Evolutionary conservation across 208 protist species (phyloP).

Genomic region (Trypanosoma platydactyli): DNA sequence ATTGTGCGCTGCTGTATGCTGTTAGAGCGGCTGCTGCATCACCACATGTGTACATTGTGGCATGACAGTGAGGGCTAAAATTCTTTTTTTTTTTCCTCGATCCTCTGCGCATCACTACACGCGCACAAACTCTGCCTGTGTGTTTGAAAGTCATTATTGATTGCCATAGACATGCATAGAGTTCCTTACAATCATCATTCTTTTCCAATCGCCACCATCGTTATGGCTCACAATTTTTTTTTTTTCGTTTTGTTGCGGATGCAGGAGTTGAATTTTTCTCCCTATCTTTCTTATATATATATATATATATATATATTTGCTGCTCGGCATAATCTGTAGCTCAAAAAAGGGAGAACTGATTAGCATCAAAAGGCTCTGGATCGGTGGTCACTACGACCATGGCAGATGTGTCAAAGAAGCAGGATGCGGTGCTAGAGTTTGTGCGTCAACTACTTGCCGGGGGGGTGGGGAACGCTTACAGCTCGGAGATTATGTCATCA

Average conservation of each 20-base stretch:
- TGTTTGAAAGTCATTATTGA: too few relatives aligned
- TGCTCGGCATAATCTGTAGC: background rate
- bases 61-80: too few relatives aligned
- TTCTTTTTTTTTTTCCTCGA: too few relatives aligned
- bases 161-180: too few relatives aligned
- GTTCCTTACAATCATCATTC: background rate
- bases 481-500: background rate
- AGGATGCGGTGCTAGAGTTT: slow-evolving; percentile 2
- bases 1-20: too few relatives aligned
- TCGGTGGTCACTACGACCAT: background rate
- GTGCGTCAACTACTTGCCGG: slow-evolving; percentile 4
- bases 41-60: too few relatives aligned
- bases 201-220: too few relatives aligned
- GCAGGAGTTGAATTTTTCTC: slow-evolving; percentile 4
- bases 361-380: slow-evolving; percentile 8
- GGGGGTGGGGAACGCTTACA: too few relatives aligned
- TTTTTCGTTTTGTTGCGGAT: slow-evolving; percentile 13
- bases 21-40: too few relatives aligned
- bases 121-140: too few relatives aligned
- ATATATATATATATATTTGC: slow-evolving; percentile 2
- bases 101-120: too few relatives aligned
- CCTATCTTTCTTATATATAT: slow-evolving; percentile 18
- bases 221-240: slow-evolving; percentile 7
- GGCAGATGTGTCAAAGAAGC: slow-evolving; percentile 4
- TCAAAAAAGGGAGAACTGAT: too few relatives aligned